These are phyloP conservation scores for Boechera divaricarpa DNA, from an alignment of 345 rosid genomes.

Conservation along the genomic window DNA sequence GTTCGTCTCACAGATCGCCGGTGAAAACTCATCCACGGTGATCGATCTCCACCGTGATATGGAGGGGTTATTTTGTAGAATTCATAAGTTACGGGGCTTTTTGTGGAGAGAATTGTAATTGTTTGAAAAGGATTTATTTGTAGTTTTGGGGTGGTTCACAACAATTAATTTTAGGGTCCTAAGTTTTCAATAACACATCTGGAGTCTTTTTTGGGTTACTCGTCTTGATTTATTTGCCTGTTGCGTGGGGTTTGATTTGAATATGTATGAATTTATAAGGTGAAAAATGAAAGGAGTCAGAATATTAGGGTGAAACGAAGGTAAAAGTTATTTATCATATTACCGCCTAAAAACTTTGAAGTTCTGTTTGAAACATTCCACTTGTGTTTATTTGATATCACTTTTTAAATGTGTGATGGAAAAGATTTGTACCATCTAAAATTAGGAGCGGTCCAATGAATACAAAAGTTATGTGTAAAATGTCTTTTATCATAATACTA, in stretches of 20 bases:
- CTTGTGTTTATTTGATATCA: slow-evolving; percentile 1
- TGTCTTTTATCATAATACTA: background rate
- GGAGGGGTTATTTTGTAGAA: background rate
- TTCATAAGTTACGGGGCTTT: slow-evolving; percentile 30
- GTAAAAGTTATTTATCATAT: slow-evolving; percentile 29
- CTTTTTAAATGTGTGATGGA: background rate
- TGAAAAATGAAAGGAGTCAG: slow-evolving; percentile 1
- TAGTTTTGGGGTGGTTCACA: slow-evolving; percentile 20
- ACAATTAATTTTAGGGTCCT: slow-evolving; percentile 33
- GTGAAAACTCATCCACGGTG: slow-evolving; percentile 47
- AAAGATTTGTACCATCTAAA: background rate
- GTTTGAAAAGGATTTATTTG: background rate
- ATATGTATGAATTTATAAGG: slow-evolving; percentile 16
- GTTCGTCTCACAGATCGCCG: slow-evolving; percentile 44
- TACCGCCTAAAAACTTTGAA: slow-evolving; percentile 34
- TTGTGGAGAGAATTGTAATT: slow-evolving; percentile 7
- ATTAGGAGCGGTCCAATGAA: background rate
- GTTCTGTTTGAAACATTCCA: slow-evolving; percentile 28
- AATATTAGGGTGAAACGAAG: slow-evolving; percentile 22
- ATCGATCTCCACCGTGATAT: slow-evolving; percentile 7
- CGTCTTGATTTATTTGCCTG: slow-evolving; percentile 1
- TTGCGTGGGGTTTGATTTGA: slow-evolving; percentile 35
- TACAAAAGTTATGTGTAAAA: background rate
- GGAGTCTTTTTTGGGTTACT: background rate
- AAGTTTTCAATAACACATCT: slow-evolving; percentile 1